Conservation (phyloP, 2,329 filamentous ascomycete species). For the Stachybotrys chlorohalonatus region DNA sequence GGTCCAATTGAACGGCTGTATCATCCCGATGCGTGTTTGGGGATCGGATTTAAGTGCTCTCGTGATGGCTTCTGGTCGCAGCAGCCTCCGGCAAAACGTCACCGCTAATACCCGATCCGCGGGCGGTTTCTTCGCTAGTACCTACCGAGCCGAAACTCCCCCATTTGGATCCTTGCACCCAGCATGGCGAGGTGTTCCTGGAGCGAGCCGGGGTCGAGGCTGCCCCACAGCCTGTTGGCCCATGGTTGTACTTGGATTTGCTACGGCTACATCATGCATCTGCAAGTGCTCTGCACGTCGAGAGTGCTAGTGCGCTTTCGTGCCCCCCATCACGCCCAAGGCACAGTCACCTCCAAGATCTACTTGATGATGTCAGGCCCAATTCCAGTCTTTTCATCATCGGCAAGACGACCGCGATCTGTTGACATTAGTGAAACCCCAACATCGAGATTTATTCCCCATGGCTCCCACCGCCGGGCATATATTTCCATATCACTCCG, state of each 20-base stretch:
- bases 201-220: too few relatives aligned
- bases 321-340: background rate
- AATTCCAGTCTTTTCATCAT: background rate
- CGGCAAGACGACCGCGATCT: too few relatives aligned
- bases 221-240: too few relatives aligned
- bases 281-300: background rate
- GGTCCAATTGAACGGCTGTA: too few relatives aligned
- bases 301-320: background rate
- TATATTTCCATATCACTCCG: background rate
- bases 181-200: background rate
- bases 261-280: background rate
- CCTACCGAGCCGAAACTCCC: too few relatives aligned
- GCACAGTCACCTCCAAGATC: background rate
- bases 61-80: too few relatives aligned
- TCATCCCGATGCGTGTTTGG: too few relatives aligned
- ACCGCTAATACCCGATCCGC: too few relatives aligned
- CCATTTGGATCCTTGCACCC: background rate
- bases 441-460: background rate
- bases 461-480: background rate
- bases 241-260: background rate
- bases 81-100: too few relatives aligned
- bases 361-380: background rate
- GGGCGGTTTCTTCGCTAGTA: too few relatives aligned
- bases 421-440: too few relatives aligned
- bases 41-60: too few relatives aligned